Base-by-base conservation (phyloP, 2,329 filamentous ascomycete species). In the Sclerotinia glacialis region DNA sequence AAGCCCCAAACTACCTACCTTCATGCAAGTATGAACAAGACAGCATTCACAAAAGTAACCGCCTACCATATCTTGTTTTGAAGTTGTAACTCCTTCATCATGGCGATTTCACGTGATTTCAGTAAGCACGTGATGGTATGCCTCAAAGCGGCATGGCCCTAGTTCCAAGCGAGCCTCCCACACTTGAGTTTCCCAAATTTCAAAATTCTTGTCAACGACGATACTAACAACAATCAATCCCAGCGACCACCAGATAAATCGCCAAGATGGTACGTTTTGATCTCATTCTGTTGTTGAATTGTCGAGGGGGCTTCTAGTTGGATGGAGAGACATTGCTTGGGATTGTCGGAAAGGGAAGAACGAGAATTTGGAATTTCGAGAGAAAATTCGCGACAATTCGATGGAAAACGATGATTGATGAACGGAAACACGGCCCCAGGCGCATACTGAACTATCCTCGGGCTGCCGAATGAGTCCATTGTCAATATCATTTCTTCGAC, bases 241-340 rank as follows among this genome's bases (percentile, higher is more conserved):
- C 64, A 67, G 66, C 69, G 70, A 72, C 69, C 67, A 72, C 65
- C 64, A 62, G 65, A 61, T 69, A 71, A 69, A 70, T 69, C 61
- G 69, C 68, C 70, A 72, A 71, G 66, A 72, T 72, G 71, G 70
- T 72, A 71, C 26, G 71, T 72, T 60, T 60, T 59, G 46, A 67
- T 67, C 49, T 64, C n/a, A 31, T 58, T 42, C 34, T 28, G 23
- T 46, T 44, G 23, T 54, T 58, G 40, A 61, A 54, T 63, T 37
- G 31, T 42, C 42, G 23, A 5, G 5, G 31, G n/a, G 16, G n/a
- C 18, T 26, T 9, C 21, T 8, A 46, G 2, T 37, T 49, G 28
- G 44, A 34, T 49, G 44, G n/a, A 26, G 40, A 37, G 31, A 26
- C 7, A 14, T 16, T 5, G 34, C 18, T 47, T 42, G 53, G 26